Evolutionary conservation across 2,329 filamentous ascomycete species (phyloP).

Genomic region (Fusarium graminum): DNA sequence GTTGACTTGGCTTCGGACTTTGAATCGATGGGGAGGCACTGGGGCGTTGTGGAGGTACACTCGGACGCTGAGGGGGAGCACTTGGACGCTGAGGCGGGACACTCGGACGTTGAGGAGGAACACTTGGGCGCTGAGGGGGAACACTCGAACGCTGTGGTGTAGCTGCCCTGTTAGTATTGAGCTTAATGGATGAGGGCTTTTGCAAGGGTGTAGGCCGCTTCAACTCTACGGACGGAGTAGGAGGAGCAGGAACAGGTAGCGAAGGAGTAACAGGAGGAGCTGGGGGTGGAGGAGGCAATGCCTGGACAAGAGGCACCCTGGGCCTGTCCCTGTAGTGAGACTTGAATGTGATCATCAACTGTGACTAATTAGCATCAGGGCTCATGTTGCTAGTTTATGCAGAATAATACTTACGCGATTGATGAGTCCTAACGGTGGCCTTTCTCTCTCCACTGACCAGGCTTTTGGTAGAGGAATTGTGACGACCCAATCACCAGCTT

Average conservation of each 20-base stretch:
- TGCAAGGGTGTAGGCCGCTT: slow-evolving; percentile 50
- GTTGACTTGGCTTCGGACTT: slow-evolving; percentile 27
- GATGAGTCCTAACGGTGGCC: slow-evolving; percentile 53
- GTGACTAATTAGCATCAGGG: slow-evolving; percentile 38
- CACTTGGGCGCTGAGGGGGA: slow-evolving; percentile 29
- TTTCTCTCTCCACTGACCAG: slow-evolving; percentile 57
- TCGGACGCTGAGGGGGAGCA: slow-evolving; percentile 8
- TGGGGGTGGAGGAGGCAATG: slow-evolving; percentile 33
- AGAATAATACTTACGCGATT: slow-evolving; percentile 52
- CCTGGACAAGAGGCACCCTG: slow-evolving; percentile 47
- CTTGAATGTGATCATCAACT: slow-evolving; percentile 57
- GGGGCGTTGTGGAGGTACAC: slow-evolving; percentile 37
- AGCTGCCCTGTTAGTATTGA: slow-evolving; percentile 53
- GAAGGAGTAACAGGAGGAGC: slow-evolving; percentile 25
- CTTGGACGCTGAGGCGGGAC: slow-evolving; percentile 25
- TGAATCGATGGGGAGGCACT: slow-evolving; percentile 11
- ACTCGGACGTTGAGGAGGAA: slow-evolving; percentile 28
- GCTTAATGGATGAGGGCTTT: slow-evolving; percentile 57
- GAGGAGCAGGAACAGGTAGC: slow-evolving; percentile 28
- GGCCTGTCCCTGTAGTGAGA: slow-evolving; percentile 56
- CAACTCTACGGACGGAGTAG: slow-evolving; percentile 30
- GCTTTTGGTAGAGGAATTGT: slow-evolving; percentile 58
- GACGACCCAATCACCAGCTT: slow-evolving; percentile 58
- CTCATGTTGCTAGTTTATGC: neutral
- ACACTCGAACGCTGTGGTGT: slow-evolving; percentile 39